Base-by-base conservation (phyloP, 106 monocot species). In the Chionographis japonica region DNA sequence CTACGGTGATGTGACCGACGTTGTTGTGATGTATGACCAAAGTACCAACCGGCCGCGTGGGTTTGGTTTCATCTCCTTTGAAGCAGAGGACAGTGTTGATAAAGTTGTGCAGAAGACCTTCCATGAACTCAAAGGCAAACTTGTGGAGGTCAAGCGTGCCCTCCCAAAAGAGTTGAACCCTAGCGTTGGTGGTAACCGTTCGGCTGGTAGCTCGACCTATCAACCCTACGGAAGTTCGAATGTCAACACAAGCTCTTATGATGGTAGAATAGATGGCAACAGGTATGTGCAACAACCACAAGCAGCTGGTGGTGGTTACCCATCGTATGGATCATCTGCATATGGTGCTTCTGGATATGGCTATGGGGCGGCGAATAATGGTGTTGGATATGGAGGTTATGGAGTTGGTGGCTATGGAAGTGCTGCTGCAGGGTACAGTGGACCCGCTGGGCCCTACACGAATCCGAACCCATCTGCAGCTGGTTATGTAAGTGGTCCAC, bases 11-110 rank as follows among this genome's bases (percentile, higher is more conserved):
- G 97, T 98, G 2, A 82, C 84, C 0, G 97, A 98, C 72, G 92
- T 92, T 0, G 97, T 98, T 19, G 81, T 98, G 43, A 98, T 98
- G 97, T 92, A 92, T 64, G 97, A 98, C 56, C 97, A 89, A 60
- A 80, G 78, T 69, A 98, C 97, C 0, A 89, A 92, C 39, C 79
- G 97, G 0, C 97, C 97, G 41, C 80, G 97, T 2, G 97, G 97
- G 4, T 98, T 98, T 67, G 97, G 97, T 2, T 98, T 98, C 56
- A 85, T 98, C 63, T 77, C 97, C 10, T 98, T 98, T 72, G 92
- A 98, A 35, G 60, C 84, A 12, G 97, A 98, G 61, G 97, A 98
- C 73, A 82, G 85, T 4, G 92, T 93, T 46, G 97, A 98, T 42
- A 56, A 62, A 4, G 92, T 93, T 12, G 74, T 98, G 20, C 90